A percentile compares a stretch with the other conserved stretches of the same genome.
These are phyloP conservation scores for Mariannaea sp. DNA, from an alignment of 2,329 filamentous ascomycete species.

Conservation along the genomic window DNA sequence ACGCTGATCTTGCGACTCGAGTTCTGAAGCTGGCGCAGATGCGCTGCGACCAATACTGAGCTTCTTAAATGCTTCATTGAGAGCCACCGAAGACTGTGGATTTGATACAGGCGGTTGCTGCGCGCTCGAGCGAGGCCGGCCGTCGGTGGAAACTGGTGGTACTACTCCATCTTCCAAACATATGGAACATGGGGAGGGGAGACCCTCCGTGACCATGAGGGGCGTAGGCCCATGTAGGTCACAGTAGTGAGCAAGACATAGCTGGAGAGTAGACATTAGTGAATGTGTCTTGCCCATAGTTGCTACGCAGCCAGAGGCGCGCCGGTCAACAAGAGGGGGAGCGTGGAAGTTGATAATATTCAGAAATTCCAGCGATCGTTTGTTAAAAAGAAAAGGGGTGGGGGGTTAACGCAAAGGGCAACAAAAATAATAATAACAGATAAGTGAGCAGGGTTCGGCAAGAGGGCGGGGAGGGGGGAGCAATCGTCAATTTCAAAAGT, in stretches of 20 bases:
- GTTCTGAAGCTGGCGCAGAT: constrained; percentile 51
- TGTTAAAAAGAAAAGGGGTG: constrained; percentile 9
- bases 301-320: constrained; percentile 15
- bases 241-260: constrained; percentile 73
- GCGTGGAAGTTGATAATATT: constrained; percentile 1
- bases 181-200: constrained; percentile 63
- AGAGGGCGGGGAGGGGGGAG: too few relatives aligned
- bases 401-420: too few relatives aligned
- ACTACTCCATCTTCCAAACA: constrained; percentile 58
- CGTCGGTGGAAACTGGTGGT: constrained; percentile 31
- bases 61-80: constrained; percentile 55
- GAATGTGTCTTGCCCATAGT: constrained; percentile 38
- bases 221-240: constrained; percentile 72
- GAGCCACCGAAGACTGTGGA: constrained; percentile 42
- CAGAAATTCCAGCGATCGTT: not conserved
- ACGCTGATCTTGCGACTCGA: constrained; percentile 50
- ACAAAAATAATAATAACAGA: constrained; percentile 21
- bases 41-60: constrained; percentile 53
- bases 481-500: constrained; percentile 28
- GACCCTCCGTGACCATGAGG: constrained; percentile 70
- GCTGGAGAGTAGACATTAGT: constrained; percentile 54
- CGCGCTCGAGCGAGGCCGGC: constrained; percentile 49
- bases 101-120: constrained; percentile 44
- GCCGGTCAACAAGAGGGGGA: constrained; percentile 7
- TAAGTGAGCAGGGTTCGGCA: constrained; percentile 21